Base-by-base conservation (phyloP, 2,329 filamentous ascomycete genomes). In the Xylariaceae sp. region DNA sequence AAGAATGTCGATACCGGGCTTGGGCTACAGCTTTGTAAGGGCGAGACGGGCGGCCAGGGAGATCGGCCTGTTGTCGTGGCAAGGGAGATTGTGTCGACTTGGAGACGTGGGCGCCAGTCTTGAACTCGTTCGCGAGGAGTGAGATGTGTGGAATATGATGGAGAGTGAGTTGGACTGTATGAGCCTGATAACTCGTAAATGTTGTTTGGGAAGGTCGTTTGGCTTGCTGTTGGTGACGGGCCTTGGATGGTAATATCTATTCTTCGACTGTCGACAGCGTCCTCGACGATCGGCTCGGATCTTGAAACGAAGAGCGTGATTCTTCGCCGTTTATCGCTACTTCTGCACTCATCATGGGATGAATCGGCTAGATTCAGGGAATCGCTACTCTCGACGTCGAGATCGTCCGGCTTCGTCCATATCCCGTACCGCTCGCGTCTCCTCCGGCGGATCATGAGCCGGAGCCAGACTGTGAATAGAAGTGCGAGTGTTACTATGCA, bases 381-480 rank as follows among this genome's bases (percentile, higher is more conserved):
- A 10, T 48, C 51, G 39, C 60, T 64, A 54, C 63, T 64, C 51
- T 68, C 67, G 4, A 67, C 13, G 13, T 67, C 66, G 15, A 51
- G 56, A 15, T 63, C 58, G n/a, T 65, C 66, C n/a, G 57, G 52
- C 13, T 39, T n/a, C 60, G 50, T 13, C 34, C 13, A 30, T 30
- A 30, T 4, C 9, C 50, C n/a, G 6, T 48, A 30, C 23, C 54
- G 60, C 15, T 60, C 58, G 11, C 64, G 59, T 53, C 49, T 56
- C 37, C 51, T 63, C 0, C 59, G 65, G 11, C 67, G 65, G 30
- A 67, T 55, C 34, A 61, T 44, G 17, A 64, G 3, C 53, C 56
- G 66, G 49, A 65, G 67, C 61, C 62, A 66, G 8, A 60, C 11
- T 9, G 47, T 5, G 3, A 65, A 30, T 9, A 64, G 9, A 6